Conservation (phyloP, 2,329 filamentous ascomycete species). For the Annulohypoxylon truncatum region DNA sequence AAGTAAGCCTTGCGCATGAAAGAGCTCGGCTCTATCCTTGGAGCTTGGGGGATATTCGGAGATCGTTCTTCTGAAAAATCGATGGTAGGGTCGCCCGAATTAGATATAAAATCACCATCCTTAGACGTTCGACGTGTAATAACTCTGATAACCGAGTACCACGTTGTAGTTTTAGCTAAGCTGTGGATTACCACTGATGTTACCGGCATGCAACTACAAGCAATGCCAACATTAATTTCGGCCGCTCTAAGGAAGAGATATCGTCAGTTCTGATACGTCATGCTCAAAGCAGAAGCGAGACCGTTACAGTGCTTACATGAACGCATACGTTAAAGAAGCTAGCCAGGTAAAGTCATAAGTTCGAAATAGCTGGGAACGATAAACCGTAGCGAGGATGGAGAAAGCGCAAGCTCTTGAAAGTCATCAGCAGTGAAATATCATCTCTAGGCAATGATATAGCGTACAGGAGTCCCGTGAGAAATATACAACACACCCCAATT, state of each 20-base stretch:
- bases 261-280: not conserved
- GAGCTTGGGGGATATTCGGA: not conserved
- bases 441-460: not conserved
- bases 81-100: not conserved
- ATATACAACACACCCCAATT: slow-evolving; percentile 37
- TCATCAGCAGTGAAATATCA: not conserved
- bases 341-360: slow-evolving; percentile 41
- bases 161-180: not conserved
- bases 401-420: slow-evolving; percentile 29
- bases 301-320: slow-evolving; percentile 13
- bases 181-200: slow-evolving; percentile 2
- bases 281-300: not conserved
- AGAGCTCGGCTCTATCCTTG: not conserved
- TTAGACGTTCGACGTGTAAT: not conserved
- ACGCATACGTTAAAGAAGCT: slow-evolving; percentile 9
- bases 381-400: slow-evolving; percentile 36
- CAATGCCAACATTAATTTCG: slow-evolving; percentile 32
- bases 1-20: not conserved
- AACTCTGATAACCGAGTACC: slow-evolving; percentile 7
- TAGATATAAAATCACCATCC: not conserved
- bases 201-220: slow-evolving; percentile 32
- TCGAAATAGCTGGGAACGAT: slow-evolving; percentile 32
- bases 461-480: slow-evolving; percentile 42
- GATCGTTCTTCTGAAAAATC: not conserved
- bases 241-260: slow-evolving; percentile 15